These are phyloP conservation scores for Boletus eberwhitei DNA, from an alignment of 768 basidiomycete species.

Conservation along the genomic window DNA sequence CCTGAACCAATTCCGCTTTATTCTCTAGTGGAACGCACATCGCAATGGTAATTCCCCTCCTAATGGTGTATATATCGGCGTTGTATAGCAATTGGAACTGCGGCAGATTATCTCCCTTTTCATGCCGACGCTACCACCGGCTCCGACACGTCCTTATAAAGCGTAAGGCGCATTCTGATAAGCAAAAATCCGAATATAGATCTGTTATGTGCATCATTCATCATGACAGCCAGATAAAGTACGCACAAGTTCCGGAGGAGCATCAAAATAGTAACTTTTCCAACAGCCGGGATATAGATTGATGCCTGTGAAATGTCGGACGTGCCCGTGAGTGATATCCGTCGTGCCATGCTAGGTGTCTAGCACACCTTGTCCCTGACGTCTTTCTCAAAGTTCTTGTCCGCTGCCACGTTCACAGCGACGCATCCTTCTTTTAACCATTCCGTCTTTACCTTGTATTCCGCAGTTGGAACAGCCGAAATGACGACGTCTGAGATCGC, in stretches of 20 bases:
- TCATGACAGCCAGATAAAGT: neutral
- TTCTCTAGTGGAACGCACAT: slow-evolving; percentile 17
- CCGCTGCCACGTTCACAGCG: slow-evolving; percentile 88
- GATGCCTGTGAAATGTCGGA: slow-evolving; percentile 53
- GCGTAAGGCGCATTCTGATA: slow-evolving; percentile 28
- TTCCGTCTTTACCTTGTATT: slow-evolving; percentile 87
- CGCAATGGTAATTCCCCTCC: slow-evolving; percentile 26
- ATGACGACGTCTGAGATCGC: slow-evolving; percentile 89
- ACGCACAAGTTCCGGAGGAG: slow-evolving; percentile 91
- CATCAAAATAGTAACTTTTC: slow-evolving; percentile 97
- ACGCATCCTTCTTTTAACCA: slow-evolving; percentile 93
- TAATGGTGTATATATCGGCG: slow-evolving; percentile 34
- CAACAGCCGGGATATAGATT: slow-evolving; percentile 93
- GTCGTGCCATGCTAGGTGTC: neutral
- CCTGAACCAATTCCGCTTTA: slow-evolving; percentile 10
- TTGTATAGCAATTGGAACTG: slow-evolving; percentile 25
- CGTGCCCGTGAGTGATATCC: slow-evolving; percentile 10
- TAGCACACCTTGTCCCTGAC: slow-evolving; percentile 80
- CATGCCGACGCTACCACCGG: slow-evolving; percentile 2
- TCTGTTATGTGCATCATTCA: slow-evolving; percentile 5
- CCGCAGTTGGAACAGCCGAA: slow-evolving; percentile 81
- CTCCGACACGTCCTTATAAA: slow-evolving; percentile 20
- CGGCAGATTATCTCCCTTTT: slow-evolving; percentile 10
- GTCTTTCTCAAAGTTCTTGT: slow-evolving; percentile 95
- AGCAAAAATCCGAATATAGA: neutral